Conservation (phyloP, 2,329 filamentous ascomycete species). For the Atkinsonella texensis region DNA sequence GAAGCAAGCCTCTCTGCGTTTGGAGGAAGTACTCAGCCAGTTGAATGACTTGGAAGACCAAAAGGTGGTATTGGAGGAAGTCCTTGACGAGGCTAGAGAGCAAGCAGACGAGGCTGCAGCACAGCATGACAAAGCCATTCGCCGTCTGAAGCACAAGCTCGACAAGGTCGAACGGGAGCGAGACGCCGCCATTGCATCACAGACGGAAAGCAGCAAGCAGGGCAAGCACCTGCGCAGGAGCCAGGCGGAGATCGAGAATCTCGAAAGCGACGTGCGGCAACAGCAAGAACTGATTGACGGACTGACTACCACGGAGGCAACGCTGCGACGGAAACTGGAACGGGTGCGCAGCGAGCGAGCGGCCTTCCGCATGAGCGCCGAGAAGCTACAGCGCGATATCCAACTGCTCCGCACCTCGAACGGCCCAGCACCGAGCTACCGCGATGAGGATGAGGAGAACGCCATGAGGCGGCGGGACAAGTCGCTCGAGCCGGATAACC, state of each 20-base stretch:
- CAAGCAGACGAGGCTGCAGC: slow-evolving; percentile 35
- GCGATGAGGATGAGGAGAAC: slow-evolving; percentile 5
- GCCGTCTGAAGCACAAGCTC: slow-evolving; percentile 34
- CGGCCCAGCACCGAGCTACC: slow-evolving; percentile 11
- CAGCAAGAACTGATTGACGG: slow-evolving; percentile 53
- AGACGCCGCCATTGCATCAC: slow-evolving; percentile 18
- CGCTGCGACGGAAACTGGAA: slow-evolving; percentile 56
- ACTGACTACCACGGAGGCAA: slow-evolving; percentile 42
- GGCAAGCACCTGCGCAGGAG: slow-evolving; percentile 49
- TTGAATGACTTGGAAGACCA: slow-evolving; percentile 48
- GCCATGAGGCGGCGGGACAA: slow-evolving; percentile 23
- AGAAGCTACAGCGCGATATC: slow-evolving; percentile 42
- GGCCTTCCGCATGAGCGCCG: slow-evolving; percentile 38
- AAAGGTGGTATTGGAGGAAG: slow-evolving; percentile 44
- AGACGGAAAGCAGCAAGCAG: slow-evolving; percentile 36
- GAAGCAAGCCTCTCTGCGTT: slow-evolving; percentile 27
- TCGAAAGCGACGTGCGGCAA: slow-evolving; percentile 61
- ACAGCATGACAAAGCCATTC: slow-evolving; percentile 31
- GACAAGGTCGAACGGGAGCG: slow-evolving; percentile 40
- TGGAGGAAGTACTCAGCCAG: slow-evolving; percentile 38
- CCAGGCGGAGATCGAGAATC: slow-evolving; percentile 51
- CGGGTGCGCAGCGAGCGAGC: slow-evolving; percentile 55
- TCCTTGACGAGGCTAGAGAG: slow-evolving; percentile 42
- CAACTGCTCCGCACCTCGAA: slow-evolving; percentile 31
- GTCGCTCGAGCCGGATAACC: slow-evolving; percentile 16